Percentiles rank a stretch among this genome's conserved stretches.
These are phyloP conservation scores for Drechslerella dactyloides DNA, from an alignment of 2,329 filamentous ascomycete genomes.

Conservation along the genomic window DNA sequence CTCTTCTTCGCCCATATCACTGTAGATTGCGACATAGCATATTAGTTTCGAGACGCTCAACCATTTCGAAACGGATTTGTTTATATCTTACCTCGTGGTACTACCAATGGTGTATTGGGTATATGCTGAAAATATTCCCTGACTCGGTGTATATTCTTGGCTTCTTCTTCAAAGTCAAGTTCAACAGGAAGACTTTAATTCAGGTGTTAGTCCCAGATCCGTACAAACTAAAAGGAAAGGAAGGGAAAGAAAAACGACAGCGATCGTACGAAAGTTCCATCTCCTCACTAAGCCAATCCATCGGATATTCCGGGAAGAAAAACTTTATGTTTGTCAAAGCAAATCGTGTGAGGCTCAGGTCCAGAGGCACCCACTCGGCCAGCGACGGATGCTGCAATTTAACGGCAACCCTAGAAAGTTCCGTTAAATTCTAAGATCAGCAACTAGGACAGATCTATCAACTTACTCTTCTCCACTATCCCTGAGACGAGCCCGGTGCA, in stretches of 20 bases:
- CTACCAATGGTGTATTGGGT: constrained; percentile 78
- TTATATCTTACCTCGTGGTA: constrained; percentile 68
- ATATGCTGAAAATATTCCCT: constrained; percentile 79
- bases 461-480: constrained; percentile 72
- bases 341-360: constrained; percentile 83
- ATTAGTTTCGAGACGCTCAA: not conserved
- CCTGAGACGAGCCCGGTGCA: constrained; percentile 83
- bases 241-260: not conserved
- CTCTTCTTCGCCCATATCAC: constrained; percentile 88
- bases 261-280: constrained; percentile 75
- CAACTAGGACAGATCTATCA: not conserved
- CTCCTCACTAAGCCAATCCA: constrained; percentile 92
- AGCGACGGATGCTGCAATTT: constrained; percentile 94
- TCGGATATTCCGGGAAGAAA: constrained; percentile 96
- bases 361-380: constrained; percentile 86
- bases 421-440: not conserved
- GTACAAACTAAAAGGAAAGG: not conserved
- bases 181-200: constrained; percentile 73
- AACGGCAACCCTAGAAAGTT: constrained; percentile 73
- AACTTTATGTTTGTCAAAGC: constrained; percentile 88
- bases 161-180: constrained; percentile 86
- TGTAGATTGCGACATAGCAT: constrained; percentile 49
- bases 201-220: not conserved
- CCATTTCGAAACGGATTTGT: not conserved
- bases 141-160: constrained; percentile 78